These are phyloP conservation scores for Aspergillus carlsbadensis DNA, from an alignment of 495 filamentous ascomycete genomes.

Conservation along the genomic window DNA sequence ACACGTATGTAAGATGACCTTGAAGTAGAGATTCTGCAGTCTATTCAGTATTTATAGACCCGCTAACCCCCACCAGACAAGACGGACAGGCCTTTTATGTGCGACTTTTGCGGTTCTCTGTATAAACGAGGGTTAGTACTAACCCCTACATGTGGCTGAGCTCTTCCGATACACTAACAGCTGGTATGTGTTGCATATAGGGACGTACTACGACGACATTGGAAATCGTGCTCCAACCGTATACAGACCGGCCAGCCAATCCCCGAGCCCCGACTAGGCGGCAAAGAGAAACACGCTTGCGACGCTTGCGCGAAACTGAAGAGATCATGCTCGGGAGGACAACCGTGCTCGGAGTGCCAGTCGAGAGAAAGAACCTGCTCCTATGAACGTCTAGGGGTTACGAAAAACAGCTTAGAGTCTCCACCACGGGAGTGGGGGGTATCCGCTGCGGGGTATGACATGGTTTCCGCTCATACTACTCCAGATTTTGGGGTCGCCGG, in stretches of 20 bases:
- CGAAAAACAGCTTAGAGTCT: background rate
- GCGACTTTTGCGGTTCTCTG: constrained; percentile 29
- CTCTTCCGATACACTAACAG: background rate
- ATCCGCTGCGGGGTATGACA: no score
- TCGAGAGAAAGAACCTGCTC: constrained; percentile 27
- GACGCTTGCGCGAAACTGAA: constrained; percentile 36
- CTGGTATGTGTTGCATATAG: constrained; percentile 10
- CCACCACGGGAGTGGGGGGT: background rate
- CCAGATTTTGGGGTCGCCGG: no score
- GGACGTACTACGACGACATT: constrained; percentile 35
- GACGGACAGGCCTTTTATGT: constrained; percentile 19
- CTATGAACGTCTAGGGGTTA: constrained; percentile 26
- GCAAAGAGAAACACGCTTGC: constrained; percentile 37
- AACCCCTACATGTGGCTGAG: background rate
- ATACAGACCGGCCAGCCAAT: constrained; percentile 23
- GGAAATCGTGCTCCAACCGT: constrained; percentile 35
- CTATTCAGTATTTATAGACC: background rate
- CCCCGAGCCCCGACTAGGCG: constrained; percentile 27
- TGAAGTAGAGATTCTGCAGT: background rate
- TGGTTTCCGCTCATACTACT: background rate
- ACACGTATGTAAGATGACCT: constrained; percentile 24
- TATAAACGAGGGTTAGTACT: constrained; percentile 36
- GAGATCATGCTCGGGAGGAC: constrained; percentile 31
- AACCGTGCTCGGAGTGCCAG: constrained; percentile 31
- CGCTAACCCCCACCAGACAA: constrained; percentile 21